Evolutionary conservation across 495 filamentous ascomycete species (phyloP), one percentile per base, ranked within the genome.

Genomic region (Penicillium atrosanguineum): DNA sequence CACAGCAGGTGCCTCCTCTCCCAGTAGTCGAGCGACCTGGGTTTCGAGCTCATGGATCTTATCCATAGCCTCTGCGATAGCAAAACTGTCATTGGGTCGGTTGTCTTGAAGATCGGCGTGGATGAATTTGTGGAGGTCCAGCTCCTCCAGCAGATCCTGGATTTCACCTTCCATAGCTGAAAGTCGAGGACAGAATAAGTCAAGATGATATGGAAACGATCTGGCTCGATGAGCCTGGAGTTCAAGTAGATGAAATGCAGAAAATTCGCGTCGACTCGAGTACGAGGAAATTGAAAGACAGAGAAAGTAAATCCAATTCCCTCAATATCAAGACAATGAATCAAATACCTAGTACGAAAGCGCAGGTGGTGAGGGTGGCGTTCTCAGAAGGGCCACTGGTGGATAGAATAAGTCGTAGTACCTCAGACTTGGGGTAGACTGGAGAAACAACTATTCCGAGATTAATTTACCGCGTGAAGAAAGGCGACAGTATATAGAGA

Each of bases 101-200:
- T 49, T 53, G 54, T 63, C 58, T 11, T 65, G 48, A n/a, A 74
- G 59, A 16, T 68, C 69, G 4, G 59, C 52, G 7, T 71, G 61
- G 28, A 77, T 59, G 15, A 69, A 65, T 44, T 60, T 59, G 31
- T 73, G 64, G 11, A 72, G 59, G 16, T 62, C 61, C 26, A 75
- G 48, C 15, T 76, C 72, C 26, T 70, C 67, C 8, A 60, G 21
- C 4, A 74, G 41, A 20, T 63, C 61, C 48, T 66, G 59, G 36
- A 69, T 53, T 25, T 53, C 12, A 20, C 28, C 28, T 28, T 54
- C 56, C 62, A 63, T 63, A 26, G 26, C 26, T 38, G 42, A 38
- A 11, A 19, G 7, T 8, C 25, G 18, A 18, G 38, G 6, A 40
- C 8, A 7, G 16, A 20, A 18, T 11, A 6, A 15, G 1, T 7